Evolutionary conservation across 2,329 filamentous ascomycete genomes (phyloP).

Genomic region (Bimuria novae-zelandiae): DNA sequence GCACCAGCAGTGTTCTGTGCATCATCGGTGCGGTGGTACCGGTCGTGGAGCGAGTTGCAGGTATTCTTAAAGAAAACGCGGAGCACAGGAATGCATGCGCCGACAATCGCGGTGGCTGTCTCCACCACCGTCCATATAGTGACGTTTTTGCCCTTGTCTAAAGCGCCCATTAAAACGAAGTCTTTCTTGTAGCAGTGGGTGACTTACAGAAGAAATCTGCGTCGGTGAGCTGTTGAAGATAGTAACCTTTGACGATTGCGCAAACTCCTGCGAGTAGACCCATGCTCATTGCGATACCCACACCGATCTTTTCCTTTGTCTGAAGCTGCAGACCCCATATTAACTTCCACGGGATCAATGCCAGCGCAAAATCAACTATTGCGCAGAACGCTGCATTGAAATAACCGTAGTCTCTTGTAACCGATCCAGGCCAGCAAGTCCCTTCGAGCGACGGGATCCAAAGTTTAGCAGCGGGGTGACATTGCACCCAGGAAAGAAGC

Average conservation of each 20-base stretch:
- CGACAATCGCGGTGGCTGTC: conserved; percentile 36
- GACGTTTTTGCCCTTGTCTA: conserved; percentile 35
- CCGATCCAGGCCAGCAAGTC: conserved; percentile 25
- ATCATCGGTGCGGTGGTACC: neutral
- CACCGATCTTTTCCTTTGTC: conserved; percentile 31
- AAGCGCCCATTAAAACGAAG: neutral
- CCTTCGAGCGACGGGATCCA: conserved; percentile 23
- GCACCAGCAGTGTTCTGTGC: neutral
- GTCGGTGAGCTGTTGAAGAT: conserved; percentile 28
- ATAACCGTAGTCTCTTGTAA: conserved; percentile 27
- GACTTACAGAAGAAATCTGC: conserved; percentile 29
- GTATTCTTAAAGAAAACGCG: conserved; percentile 40
- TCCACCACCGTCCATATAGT: conserved; percentile 38
- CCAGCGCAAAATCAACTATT: conserved; percentile 29
- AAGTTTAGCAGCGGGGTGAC: conserved; percentile 21
- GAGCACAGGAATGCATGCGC: conserved; percentile 35
- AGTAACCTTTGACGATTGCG: conserved; percentile 33
- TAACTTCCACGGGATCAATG: conserved; percentile 34
- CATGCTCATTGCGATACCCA: conserved; percentile 38
- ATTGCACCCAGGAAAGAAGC: conserved; percentile 26
- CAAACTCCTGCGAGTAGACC: conserved; percentile 33
- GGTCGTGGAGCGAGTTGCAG: conserved; percentile 14
- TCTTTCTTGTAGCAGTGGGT: neutral
- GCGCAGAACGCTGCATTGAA: conserved; percentile 37
- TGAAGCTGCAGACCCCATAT: conserved; percentile 29